Base-by-base conservation (phyloP, 2,329 filamentous ascomycete genomes). In the Lachnellula subtilissima region DNA sequence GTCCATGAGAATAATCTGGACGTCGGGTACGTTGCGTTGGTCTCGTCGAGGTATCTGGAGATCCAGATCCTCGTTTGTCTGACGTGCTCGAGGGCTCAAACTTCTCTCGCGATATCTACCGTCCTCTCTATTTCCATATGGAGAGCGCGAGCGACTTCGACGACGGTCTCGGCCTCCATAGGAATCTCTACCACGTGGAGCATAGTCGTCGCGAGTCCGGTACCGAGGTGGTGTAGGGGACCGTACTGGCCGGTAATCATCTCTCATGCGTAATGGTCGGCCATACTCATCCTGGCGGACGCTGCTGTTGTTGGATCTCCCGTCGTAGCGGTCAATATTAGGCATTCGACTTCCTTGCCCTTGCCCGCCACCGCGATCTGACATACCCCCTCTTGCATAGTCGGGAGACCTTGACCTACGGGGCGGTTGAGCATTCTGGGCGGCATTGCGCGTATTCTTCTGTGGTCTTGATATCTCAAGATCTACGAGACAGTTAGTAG, bases 381-480 rank as follows among this genome's bases (percentile, higher is more conserved):
- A 60, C 69, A 71, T 67, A 61, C 64, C 60, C 63, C 68, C 63
- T 66, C 72, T 61, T 55, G 66, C 69, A 51, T 83, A 79, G 65
- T 89, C 81, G 53, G 89, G 79, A 47, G 88, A 86, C 62, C 83
- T 77, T 32, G 83, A 85, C 53, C 83, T 78, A 60, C 84, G 75
- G 57, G 46, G 36, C 22, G 50, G 36, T 37, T 55, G 39, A 32
- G 57, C 48, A 17, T 55, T 54, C 14, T 49, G 35, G 23, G 63
- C 58, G 6, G 64, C 77, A 50, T 86, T 86, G 52, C 85, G 83
- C 48, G 85, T 88, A 65, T 87, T 90, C 66, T 90, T 91, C 70
- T 96, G 91, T 3, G 87, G 84, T 58, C 93, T 93, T 5, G 92
- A 96, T 40, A 96, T 84, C 70, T 97, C 92, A 19, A 97, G 82